These are phyloP conservation scores for Infundibulicybe gibba DNA, from an alignment of 768 basidiomycete species.

Conservation along the genomic window DNA sequence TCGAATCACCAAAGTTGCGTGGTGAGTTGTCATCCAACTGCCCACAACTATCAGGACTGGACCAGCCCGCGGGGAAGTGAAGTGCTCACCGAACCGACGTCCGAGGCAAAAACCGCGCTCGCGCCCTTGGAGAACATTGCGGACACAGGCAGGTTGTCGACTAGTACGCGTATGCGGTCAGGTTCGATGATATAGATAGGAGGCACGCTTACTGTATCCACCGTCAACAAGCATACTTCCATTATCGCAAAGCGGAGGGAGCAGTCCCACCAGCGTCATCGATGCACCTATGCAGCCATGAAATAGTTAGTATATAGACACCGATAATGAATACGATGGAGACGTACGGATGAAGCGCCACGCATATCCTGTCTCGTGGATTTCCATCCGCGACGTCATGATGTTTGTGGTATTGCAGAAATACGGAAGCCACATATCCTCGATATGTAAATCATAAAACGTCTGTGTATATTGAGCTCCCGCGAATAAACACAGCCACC, in stretches of 20 bases:
- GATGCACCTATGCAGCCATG: constrained; percentile 66
- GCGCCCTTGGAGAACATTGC: constrained; percentile 93
- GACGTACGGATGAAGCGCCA: constrained; percentile 86
- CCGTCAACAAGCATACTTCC: constrained; percentile 91
- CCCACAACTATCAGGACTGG: background rate
- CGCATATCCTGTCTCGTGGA: constrained; percentile 98
- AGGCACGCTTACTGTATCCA: constrained; percentile 64
- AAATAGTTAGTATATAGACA: constrained; percentile 6
- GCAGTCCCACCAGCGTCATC: constrained; percentile 93
- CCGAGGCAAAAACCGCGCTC: constrained; percentile 85
- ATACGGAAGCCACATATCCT: constrained; percentile 98
- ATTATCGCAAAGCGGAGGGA: constrained; percentile 93
- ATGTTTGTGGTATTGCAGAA: constrained; percentile 99
- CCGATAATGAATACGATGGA: background rate
- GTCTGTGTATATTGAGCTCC: constrained; percentile 36
- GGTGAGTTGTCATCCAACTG: constrained; percentile 95
- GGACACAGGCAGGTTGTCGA: constrained; percentile 87
- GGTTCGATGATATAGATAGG: constrained; percentile 3
- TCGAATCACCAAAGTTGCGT: constrained; percentile 88
- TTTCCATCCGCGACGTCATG: constrained; percentile 92
- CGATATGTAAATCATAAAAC: constrained; percentile 92
- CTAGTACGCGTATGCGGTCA: constrained; percentile 30
- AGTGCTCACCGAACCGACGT: constrained; percentile 79
- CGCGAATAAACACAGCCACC: background rate
- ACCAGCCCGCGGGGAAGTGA: no score